Percentiles rank a stretch among this genome's conserved stretches.
Conservation (phyloP, 257 asterid species). For the Parsonsia alboflavescens region DNA sequence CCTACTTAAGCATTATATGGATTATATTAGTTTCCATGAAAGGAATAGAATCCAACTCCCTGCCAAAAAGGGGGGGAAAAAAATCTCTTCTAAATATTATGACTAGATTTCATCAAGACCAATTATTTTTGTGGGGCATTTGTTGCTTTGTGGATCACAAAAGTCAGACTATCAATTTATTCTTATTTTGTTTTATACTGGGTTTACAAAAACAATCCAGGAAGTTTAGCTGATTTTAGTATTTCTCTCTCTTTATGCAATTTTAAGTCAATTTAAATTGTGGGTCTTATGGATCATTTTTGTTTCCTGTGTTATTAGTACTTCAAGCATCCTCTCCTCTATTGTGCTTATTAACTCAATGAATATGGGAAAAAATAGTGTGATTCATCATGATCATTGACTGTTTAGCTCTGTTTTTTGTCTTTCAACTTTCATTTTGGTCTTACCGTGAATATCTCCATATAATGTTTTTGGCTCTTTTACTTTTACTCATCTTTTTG, state of each 20-base stretch:
- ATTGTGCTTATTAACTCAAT: not conserved
- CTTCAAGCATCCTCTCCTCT: not conserved
- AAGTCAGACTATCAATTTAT: not conserved
- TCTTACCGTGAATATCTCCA: not conserved
- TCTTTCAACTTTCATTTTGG: not conserved
- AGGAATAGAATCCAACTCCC: slow-evolving; percentile 1
- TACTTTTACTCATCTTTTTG: slow-evolving; percentile 20
- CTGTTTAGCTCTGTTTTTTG: not conserved
- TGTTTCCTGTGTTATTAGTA: not conserved
- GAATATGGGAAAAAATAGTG: not conserved
- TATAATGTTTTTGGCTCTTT: not conserved
- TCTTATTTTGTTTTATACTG: not conserved
- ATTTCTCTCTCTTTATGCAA: not conserved
- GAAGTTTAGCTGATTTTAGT: not conserved
- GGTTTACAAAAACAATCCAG: not conserved
- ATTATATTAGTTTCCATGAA: no score
- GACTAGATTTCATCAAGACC: not conserved
- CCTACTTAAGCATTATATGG: not conserved
- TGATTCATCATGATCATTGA: not conserved
- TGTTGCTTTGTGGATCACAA: not conserved
- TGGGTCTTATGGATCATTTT: not conserved
- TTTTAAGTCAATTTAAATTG: not conserved
- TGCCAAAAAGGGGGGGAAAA: no score
- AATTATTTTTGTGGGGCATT: not conserved
- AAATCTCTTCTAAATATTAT: not conserved